Evolutionary conservation across 352 stramenopile species (phyloP).

Genomic region (Phytophthora macrochlamydospora): DNA sequence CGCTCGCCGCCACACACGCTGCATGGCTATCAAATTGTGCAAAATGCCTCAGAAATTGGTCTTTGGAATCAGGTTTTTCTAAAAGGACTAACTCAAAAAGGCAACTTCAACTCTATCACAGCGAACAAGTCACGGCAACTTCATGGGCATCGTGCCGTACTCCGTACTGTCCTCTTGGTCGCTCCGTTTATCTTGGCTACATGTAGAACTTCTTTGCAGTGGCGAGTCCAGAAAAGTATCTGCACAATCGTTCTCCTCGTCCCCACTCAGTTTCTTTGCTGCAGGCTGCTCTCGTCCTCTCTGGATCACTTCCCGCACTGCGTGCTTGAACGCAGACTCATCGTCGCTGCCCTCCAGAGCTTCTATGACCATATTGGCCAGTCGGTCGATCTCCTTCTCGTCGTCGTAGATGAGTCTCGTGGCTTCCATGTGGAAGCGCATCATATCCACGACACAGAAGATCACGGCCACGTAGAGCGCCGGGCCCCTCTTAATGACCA

Average conservation of each 20-base stretch:
- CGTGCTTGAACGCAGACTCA: slow-evolving; percentile 44
- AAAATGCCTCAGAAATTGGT: not conserved
- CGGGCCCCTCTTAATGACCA: slow-evolving; percentile 55
- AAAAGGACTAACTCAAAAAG: not conserved
- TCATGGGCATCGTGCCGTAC: slow-evolving; percentile 24
- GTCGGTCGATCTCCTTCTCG: slow-evolving; percentile 42
- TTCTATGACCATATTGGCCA: slow-evolving; percentile 41
- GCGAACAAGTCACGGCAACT: not conserved
- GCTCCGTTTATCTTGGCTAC: not conserved
- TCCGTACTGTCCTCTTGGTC: slow-evolving; percentile 15
- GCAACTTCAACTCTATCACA: not conserved
- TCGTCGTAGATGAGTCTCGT: slow-evolving; percentile 56
- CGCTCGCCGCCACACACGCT: slow-evolving; percentile 17
- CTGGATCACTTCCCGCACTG: slow-evolving; percentile 35
- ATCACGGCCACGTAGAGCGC: slow-evolving; percentile 53
- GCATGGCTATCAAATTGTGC: slow-evolving; percentile 3
- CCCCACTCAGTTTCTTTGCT: not conserved
- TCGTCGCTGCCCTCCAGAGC: slow-evolving; percentile 35
- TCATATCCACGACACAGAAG: slow-evolving; percentile 57
- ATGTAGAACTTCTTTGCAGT: slow-evolving; percentile 6
- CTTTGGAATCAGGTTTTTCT: not conserved
- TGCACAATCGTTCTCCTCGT: slow-evolving; percentile 1
- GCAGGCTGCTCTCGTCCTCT: slow-evolving; percentile 26
- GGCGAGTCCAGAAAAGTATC: slow-evolving; percentile 8
- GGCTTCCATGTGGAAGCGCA: slow-evolving; percentile 66